Evolutionary conservation across 139 green algal genomes (phyloP), one percentile per base, ranked within the genome.

Genomic region (Chlamydomonas asymmetrica): DNA sequence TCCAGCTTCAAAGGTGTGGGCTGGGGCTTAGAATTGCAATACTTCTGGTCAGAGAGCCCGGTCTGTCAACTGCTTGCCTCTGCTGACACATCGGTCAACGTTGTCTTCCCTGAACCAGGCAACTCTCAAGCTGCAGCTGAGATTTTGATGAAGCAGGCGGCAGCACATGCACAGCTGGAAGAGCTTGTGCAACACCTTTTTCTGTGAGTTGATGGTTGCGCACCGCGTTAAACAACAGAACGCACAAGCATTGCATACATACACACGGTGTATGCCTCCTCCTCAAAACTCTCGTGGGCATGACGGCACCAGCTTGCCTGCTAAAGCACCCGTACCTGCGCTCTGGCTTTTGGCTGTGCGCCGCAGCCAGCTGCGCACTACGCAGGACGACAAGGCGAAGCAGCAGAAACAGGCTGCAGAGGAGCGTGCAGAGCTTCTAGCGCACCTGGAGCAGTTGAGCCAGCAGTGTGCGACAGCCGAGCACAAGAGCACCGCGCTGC

Each of bases 91-190:
- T 52, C 62, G 8, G 37, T 4, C 39, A 37, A 10, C 10, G 10
- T 52, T 10, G 13, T 13, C 13, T 52, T 20, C 34, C 32, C 0
- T 2, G 3, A 23, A 2, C 37, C 61, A 83, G 77, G 56, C 35
- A 70, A 82, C 52, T 74, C 76, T 0, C 76, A 82, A 10, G 40
- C 69, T 9, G 69, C 76, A 2, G 78, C 78, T 5, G 78, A 83
- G 22, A 52, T 83, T 45, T 56, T 83, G n/a, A 73, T 83, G 71
- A 56, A 64, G 63, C 78, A 83, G 45, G 78, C 78, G 0, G 52
- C 61, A 16, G 31, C 61, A 22, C 67, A 52, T 7, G 61, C 60
- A 8, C 71, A 79, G 29, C 0, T 75, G 25, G 78, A 83, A 18
- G 78, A 79, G 29, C 6, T 83, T 25, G 54, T 79, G 20, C 39